These are phyloP conservation scores for Diaporthe velutina DNA, from an alignment of 2,329 filamentous ascomycete species.

Conservation along the genomic window DNA sequence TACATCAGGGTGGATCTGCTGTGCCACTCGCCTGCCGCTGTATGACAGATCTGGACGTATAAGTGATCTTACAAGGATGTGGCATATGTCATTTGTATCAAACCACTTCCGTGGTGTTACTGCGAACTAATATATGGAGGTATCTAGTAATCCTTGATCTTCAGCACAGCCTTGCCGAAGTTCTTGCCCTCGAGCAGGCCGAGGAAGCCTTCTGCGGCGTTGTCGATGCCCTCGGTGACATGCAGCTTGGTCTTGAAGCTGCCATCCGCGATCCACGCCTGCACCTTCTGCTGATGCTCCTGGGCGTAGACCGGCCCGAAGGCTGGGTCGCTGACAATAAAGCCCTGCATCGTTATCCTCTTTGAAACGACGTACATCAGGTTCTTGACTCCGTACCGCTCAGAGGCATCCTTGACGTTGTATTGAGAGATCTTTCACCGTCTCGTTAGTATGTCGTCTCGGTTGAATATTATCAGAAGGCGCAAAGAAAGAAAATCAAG, in stretches of 20 bases:
- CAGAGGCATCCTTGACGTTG: slow-evolving; percentile 64
- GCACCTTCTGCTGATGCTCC: slow-evolving; percentile 82
- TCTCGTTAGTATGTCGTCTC: background rate
- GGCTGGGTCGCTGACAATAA: slow-evolving; percentile 76
- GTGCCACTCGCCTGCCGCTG: background rate
- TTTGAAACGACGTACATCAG: slow-evolving; percentile 75
- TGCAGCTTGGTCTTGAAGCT: slow-evolving; percentile 78
- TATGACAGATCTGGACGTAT: background rate
- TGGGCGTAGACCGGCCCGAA: slow-evolving; percentile 75
- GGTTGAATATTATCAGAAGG: background rate
- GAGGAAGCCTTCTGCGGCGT: slow-evolving; percentile 78
- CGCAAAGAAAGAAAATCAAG: slow-evolving; percentile 41
- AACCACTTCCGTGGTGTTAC: background rate
- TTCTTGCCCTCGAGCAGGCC: slow-evolving; percentile 84
- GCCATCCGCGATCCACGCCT: slow-evolving; percentile 82
- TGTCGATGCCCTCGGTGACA: slow-evolving; percentile 82
- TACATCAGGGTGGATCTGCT: background rate
- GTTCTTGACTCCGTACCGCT: slow-evolving; percentile 77
- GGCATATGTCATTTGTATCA: background rate
- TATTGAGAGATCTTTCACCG: slow-evolving; percentile 77
- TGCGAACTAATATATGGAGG: background rate
- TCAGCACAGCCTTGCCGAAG: slow-evolving; percentile 87
- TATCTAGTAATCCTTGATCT: slow-evolving; percentile 55
- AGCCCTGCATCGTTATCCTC: slow-evolving; percentile 79
- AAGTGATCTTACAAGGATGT: background rate